Percentiles rank a stretch among this genome's conserved stretches.
These are phyloP conservation scores for Amorphotheca resinae DNA, from an alignment of 495 filamentous ascomycete genomes.

Conservation along the genomic window DNA sequence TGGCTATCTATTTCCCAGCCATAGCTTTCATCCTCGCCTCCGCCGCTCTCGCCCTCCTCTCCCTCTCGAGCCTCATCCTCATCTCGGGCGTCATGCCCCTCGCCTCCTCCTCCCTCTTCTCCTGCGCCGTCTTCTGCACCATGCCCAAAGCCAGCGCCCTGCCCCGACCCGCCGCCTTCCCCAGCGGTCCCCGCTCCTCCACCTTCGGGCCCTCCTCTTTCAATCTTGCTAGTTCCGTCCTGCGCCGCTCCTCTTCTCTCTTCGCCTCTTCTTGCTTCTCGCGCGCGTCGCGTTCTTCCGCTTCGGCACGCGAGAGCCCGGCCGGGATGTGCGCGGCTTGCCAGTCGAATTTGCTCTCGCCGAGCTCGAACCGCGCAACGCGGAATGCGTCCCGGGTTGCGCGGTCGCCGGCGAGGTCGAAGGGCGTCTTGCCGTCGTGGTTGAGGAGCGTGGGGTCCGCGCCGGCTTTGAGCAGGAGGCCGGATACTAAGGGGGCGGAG, in stretches of 20 bases:
- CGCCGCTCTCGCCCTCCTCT: slow-evolving; percentile 69
- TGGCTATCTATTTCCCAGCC: no score
- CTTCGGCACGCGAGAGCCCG: slow-evolving; percentile 53
- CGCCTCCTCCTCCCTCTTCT: slow-evolving; percentile 69
- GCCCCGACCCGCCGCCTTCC: slow-evolving; percentile 29
- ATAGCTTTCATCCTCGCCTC: slow-evolving; percentile 71
- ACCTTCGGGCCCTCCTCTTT: slow-evolving; percentile 36
- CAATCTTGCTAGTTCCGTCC: slow-evolving; percentile 49
- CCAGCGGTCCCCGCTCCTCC: slow-evolving; percentile 13
- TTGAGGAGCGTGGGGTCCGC: slow-evolving; percentile 64
- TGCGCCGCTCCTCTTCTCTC: slow-evolving; percentile 46
- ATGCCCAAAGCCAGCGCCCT: slow-evolving; percentile 35
- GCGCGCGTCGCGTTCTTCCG: slow-evolving; percentile 45
- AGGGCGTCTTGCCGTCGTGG: slow-evolving; percentile 61
- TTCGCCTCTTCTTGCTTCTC: slow-evolving; percentile 47
- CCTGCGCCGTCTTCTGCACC: slow-evolving; percentile 53
- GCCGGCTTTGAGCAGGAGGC: slow-evolving; percentile 61
- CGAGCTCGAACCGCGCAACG: slow-evolving; percentile 68
- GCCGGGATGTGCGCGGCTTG: slow-evolving; percentile 56
- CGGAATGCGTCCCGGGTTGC: slow-evolving; percentile 86
- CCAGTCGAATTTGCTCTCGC: slow-evolving; percentile 74
- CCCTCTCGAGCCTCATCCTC: slow-evolving; percentile 66
- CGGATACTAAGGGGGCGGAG: slow-evolving; percentile 55
- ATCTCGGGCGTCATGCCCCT: slow-evolving; percentile 77
- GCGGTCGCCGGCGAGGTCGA: slow-evolving; percentile 78